Evolutionary conservation across 1,284 basidiomycete species (phyloP), one percentile per base, ranked within the genome.

Genomic region (Microbotryomycetes sp.): DNA sequence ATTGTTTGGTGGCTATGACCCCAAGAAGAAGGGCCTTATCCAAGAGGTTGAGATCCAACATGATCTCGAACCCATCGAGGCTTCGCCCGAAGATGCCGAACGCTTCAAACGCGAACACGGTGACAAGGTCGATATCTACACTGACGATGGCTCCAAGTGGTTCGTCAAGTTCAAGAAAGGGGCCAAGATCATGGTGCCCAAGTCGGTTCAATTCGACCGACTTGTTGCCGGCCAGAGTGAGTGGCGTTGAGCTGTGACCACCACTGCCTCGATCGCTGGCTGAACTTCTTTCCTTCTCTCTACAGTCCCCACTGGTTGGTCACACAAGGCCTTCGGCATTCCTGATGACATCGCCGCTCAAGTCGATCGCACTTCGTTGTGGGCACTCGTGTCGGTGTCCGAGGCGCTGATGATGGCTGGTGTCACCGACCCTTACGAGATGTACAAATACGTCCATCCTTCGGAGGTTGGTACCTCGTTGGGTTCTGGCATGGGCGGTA

Each of bases 141-240:
- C 92, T 91, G 87, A 87, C 71, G 87, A 88, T 22, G 91, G 89
- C 36, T 90, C 93, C 74, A 68, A 68, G 54, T 97, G 89, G 89
- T 92, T 89, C 71, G 92, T 93, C 73, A 96, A 97, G 79, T 87
- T 98, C 82, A 97, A 97, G 86, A 96, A 93, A 80, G 96, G 94
- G 59, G 92, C 94, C 14, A 87, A 92, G 59, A 81, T 98, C 71
- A 83, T 88, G 69, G 86, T 97, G 53, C 94, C 94, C 63, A 98
- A 98, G 80, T 88, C 94, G 3, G 86, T 97, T 82, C 84, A 83
- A 72, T 98, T 98, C 81, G 90, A 86, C 76, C 89, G 94, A 60
- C 84, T 89, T 54, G 94, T 97, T 60, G 93, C 89, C 59, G 94
- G 93, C 62, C 94, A 98, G 77, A 83, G 62, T 67, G 48, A 58